Evolutionary conservation across 176 grass and related monocot genomes (phyloP), one percentile per base, ranked within the genome.

Genomic region (Oryza officinalis): DNA sequence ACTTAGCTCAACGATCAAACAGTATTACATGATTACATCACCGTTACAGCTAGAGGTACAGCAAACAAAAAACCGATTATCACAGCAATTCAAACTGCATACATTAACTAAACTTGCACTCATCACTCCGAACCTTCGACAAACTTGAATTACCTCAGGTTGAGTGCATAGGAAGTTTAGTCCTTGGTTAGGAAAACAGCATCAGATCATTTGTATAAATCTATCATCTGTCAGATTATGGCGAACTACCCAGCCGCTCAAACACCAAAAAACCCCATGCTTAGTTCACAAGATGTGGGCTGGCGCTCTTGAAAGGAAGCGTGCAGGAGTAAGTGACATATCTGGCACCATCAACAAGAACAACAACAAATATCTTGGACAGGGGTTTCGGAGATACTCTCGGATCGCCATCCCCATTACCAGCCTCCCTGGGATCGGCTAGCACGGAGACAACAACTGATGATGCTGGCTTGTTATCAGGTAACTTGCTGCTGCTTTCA

Each of bases 311-410:
- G 83, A 99, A 96, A 75, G 97, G 97, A 67, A 99, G 97, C 25
- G 85, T 91, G 86, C 97, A 99, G 18, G 97, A 99, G 76, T 99
- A 99, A 1, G 97, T 99, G 28, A 96, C 97, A 84, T 99, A 99
- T 87, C 94, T 96, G 79, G 88, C 86, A 69, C 97, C 91, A 26
- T 99, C 97, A 45, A 99, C 60, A 66, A 99, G 97, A 71, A 99
- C 79, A 2, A 99, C 93, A 54, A 99, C 93, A 87, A 99, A 99
- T 84, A 99, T 92, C 46, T 86, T 87, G 46, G 97, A 96, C 31
- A 94, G 78, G 11, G 97, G 86, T 60, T 91, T 99, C 0, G 91
- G 67, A 0, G 89, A 88, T 74, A 99, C 78, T 74, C 93, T 92
- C 1, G 82, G 90, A 84, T 99, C 93, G 75, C 71, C 85, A 41